phyloP scores from a whole-genome alignment of 805 yeast genomes.

The Suhomyces faveliae region DNA sequence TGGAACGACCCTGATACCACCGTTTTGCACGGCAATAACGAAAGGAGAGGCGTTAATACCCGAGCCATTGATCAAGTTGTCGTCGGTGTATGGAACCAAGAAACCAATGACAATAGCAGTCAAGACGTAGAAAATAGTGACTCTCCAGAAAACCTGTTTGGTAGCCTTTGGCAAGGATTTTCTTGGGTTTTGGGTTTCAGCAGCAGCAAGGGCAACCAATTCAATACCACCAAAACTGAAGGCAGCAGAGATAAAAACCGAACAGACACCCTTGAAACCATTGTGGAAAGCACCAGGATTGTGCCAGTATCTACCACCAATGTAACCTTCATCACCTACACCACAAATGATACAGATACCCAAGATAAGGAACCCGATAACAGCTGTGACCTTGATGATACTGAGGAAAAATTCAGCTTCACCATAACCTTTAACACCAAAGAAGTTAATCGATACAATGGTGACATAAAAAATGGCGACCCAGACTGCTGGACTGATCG shows the following conservation, averaged over 20 bases:
- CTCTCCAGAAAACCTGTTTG: slow-evolving; percentile 55
- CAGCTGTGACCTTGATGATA: slow-evolving; percentile 26
- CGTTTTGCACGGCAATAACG: slow-evolving; percentile 65
- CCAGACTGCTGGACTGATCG: slow-evolving; percentile 37
- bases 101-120: slow-evolving; percentile 32
- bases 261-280: slow-evolving; percentile 24
- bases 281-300: slow-evolving; percentile 22
- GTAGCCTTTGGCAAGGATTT: slow-evolving; percentile 57
- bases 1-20: slow-evolving; percentile 64
- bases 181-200: slow-evolving; percentile 55
- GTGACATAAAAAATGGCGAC: slow-evolving; percentile 34
- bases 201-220: slow-evolving; percentile 58
- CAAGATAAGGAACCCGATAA: slow-evolving; percentile 29
- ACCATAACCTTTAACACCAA: slow-evolving; percentile 35
- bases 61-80: slow-evolving; percentile 46
- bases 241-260: slow-evolving; percentile 50
- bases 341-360: slow-evolving; percentile 31
- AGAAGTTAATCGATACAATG: slow-evolving; percentile 33
- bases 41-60: slow-evolving; percentile 71
- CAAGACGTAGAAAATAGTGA: slow-evolving; percentile 43
- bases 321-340: slow-evolving; percentile 24
- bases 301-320: slow-evolving; percentile 23
- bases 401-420: slow-evolving; percentile 29
- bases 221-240: slow-evolving; percentile 65
- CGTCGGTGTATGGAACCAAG: slow-evolving; percentile 51